These are phyloP conservation scores for Fusarium continuum DNA, from an alignment of 2,329 filamentous ascomycete genomes.

Conservation along the genomic window DNA sequence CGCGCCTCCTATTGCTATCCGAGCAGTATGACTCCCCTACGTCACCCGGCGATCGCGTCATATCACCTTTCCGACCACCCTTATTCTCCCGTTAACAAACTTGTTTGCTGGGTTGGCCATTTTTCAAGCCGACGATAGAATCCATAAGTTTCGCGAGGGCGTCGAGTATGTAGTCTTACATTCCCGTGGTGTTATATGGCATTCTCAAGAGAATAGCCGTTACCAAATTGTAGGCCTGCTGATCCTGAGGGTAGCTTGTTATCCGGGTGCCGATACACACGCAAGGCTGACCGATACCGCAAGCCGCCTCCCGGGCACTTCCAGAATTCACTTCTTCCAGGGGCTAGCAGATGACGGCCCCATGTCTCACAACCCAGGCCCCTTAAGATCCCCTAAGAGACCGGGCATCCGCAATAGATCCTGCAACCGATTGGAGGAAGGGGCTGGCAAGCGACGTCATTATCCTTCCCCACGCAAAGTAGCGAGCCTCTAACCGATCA, in stretches of 20 bases:
- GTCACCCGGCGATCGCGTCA: constrained; percentile 39
- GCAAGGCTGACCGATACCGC: constrained; percentile 27
- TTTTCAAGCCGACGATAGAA: neutral
- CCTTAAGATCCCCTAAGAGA: constrained; percentile 41
- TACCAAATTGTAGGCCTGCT: neutral
- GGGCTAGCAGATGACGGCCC: constrained; percentile 33
- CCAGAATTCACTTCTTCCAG: constrained; percentile 17
- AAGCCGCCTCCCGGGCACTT: constrained; percentile 26
- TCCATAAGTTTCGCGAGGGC: neutral
- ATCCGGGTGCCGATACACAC: constrained; percentile 8
- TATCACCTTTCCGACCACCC: constrained; percentile 24
- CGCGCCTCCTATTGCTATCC: constrained; percentile 23
- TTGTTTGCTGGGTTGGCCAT: constrained; percentile 4
- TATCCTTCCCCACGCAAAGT: constrained; percentile 35
- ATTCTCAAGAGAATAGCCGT: neutral
- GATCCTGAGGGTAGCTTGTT: constrained; percentile 1
- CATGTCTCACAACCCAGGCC: constrained; percentile 42
- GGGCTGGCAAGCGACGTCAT: constrained; percentile 40
- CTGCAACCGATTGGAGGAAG: constrained; percentile 40
- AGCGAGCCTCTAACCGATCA: constrained; percentile 17
- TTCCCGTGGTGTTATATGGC: neutral
- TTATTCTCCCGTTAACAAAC: constrained; percentile 20
- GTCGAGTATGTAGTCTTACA: neutral
- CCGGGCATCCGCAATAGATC: constrained; percentile 33
- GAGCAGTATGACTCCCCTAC: constrained; percentile 36